These are phyloP conservation scores for Symbiodinium pilosum DNA, from an alignment of 73 alveolate genomes.

Conservation along the genomic window DNA sequence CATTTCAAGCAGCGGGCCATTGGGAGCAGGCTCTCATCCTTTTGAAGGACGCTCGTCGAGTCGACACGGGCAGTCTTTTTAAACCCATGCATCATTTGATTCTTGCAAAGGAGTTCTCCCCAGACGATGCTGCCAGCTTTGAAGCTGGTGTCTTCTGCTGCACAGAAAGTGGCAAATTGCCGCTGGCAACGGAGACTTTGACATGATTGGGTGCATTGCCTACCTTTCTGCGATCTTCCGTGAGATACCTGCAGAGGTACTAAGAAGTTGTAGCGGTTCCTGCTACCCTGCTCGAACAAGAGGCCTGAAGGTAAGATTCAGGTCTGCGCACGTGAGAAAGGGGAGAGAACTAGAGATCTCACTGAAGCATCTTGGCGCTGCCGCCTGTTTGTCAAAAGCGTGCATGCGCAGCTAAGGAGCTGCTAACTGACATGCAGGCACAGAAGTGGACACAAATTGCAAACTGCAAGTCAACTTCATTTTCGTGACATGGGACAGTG, in stretches of 20 bases:
- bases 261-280: too few relatives aligned
- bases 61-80: neutral
- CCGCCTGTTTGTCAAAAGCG: too few relatives aligned
- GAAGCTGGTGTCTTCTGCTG: constrained; percentile 34
- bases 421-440: constrained; percentile 62
- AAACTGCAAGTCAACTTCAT: neutral
- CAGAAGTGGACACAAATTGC: neutral
- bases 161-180: constrained; percentile 35
- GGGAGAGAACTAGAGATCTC: too few relatives aligned
- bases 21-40: constrained; percentile 39
- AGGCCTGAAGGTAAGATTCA: too few relatives aligned
- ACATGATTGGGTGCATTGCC: neutral
- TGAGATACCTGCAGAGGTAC: too few relatives aligned
- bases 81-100: neutral
- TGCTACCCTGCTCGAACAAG: too few relatives aligned
- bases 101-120: constrained; percentile 25
- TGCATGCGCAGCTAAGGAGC: neutral
- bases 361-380: too few relatives aligned
- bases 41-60: constrained; percentile 51
- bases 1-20: constrained; percentile 33
- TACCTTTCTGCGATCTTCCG: too few relatives aligned
- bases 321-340: too few relatives aligned
- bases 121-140: constrained; percentile 29
- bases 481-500: too few relatives aligned
- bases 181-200: constrained; percentile 11